Conservation (phyloP, 2,329 filamentous ascomycete genomes). For the Cladosporium sp. region DNA sequence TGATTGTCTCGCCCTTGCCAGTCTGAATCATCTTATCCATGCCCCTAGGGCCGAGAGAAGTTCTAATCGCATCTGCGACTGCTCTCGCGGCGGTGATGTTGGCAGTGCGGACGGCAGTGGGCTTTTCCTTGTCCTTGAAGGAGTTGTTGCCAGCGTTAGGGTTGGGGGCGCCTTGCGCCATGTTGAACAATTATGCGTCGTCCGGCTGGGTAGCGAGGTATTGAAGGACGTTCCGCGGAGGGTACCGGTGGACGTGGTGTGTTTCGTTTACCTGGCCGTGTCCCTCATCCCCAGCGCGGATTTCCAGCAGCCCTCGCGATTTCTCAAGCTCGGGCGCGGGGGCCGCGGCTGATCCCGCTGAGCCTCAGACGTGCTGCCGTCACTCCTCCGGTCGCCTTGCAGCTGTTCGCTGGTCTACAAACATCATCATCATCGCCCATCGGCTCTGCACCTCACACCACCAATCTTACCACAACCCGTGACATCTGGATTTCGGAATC, state of each 20-base stretch:
- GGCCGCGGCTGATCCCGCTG: neutral
- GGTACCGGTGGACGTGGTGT: neutral
- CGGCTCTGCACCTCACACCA: constrained; percentile 1
- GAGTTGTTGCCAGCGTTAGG: constrained; percentile 54
- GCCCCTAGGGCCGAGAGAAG: constrained; percentile 89
- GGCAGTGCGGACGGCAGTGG: constrained; percentile 86
- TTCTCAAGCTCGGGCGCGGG: constrained; percentile 3
- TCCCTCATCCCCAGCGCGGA: neutral
- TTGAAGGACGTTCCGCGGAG: neutral
- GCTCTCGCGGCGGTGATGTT: constrained; percentile 98
- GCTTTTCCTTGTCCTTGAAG: constrained; percentile 94
- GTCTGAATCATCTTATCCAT: constrained; percentile 99
- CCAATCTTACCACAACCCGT: neutral
- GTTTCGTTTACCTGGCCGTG: neutral
- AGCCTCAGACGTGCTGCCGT: neutral
- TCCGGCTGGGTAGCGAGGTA: neutral
- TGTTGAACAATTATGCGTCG: constrained; percentile 14
- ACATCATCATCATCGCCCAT: constrained; percentile 6
- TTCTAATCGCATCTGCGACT: constrained; percentile 95
- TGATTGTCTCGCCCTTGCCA: constrained; percentile 93
- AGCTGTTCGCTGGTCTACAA: neutral
- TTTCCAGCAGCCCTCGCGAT: neutral
- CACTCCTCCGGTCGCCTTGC: neutral
- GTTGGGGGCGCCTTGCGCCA: constrained; percentile 38
- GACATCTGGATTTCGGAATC: neutral